phyloP scores from a whole-genome alignment of 2,329 filamentous ascomycete species.

The Fusarium newnesense region DNA sequence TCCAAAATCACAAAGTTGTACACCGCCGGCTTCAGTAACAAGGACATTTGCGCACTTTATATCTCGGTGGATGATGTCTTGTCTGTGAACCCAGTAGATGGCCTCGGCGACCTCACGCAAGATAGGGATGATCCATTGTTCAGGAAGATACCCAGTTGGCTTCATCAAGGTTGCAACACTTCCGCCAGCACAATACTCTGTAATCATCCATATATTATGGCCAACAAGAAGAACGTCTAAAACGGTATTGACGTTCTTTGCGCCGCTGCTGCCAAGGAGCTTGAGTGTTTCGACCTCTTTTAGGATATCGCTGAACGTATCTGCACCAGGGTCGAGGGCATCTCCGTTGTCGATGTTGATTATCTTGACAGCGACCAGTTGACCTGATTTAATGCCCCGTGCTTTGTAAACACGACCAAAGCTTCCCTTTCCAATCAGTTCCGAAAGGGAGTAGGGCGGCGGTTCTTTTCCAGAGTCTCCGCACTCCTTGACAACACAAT shows the following conservation, averaged over 20 bases:
- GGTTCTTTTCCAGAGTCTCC: too few species aligned
- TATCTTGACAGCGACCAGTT: conserved; percentile 80
- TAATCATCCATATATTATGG: conserved; percentile 87
- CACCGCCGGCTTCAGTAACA: conserved; percentile 78
- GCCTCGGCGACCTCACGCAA: conserved; percentile 73
- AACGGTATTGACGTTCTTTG: conserved; percentile 84
- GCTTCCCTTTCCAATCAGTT: conserved; percentile 79
- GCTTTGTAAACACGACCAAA: conserved; percentile 80
- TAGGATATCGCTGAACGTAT: conserved; percentile 75
- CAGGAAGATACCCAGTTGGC: conserved; percentile 72
- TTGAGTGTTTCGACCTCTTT: conserved; percentile 77
- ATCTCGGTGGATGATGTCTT: conserved; percentile 76
- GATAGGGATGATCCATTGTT: conserved; percentile 76
- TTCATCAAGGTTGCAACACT: conserved; percentile 80
- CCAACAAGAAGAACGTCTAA: conserved; percentile 82
- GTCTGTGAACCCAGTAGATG: conserved; percentile 73
- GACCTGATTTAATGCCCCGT: conserved; percentile 55
- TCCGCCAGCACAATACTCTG: conserved; percentile 85
- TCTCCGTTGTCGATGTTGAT: conserved; percentile 82
- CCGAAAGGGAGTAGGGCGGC: conserved; percentile 40
- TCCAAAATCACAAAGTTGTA: conserved; percentile 87
- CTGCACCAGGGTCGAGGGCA: conserved; percentile 67
- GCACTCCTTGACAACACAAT: too few species aligned
- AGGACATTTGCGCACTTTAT: conserved; percentile 84
- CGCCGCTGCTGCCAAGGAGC: conserved; percentile 77